These are phyloP conservation scores for Quercus rubra DNA, from an alignment of 306 rosid species.

Conservation along the genomic window DNA sequence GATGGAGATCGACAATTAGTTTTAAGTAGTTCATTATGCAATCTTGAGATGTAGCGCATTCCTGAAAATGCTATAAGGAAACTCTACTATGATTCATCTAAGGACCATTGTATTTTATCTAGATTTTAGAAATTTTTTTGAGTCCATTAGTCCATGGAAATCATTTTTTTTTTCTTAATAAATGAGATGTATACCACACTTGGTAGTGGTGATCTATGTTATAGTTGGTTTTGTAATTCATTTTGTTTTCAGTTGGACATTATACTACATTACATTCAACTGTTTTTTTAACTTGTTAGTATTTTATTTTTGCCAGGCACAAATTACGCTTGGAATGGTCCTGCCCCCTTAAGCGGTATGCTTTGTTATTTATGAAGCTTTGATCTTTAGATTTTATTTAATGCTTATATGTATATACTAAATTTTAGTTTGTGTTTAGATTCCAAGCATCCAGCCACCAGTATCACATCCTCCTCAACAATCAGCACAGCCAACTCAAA, in stretches of 20 bases:
- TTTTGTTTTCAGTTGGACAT: not conserved
- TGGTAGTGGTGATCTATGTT: not conserved
- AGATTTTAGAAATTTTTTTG: not conserved
- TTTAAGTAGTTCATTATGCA: not conserved
- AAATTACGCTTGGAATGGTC: constrained; percentile 99
- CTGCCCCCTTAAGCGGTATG: constrained; percentile 77
- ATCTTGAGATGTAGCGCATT: not conserved
- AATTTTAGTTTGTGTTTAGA: constrained; percentile 36
- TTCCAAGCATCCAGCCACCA: constrained; percentile 69
- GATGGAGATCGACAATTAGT: not conserved
- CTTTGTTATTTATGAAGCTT: constrained; percentile 7
- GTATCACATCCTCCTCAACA: constrained; percentile 58
- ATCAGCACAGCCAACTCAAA: constrained; percentile 46
- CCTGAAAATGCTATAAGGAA: not conserved
- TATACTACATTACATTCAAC: not conserved
- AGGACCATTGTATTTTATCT: not conserved
- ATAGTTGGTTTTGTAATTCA: not conserved
- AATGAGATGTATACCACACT: not conserved
- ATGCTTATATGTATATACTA: constrained; percentile 5
- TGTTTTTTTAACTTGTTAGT: constrained; percentile 2
- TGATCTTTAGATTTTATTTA: constrained; percentile 10
- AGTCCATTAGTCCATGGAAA: not conserved
- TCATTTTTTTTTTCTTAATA: not conserved
- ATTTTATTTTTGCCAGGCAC: constrained; percentile 61
- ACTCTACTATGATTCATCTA: not conserved